Evolutionary conservation across 169 alveolate genomes (phyloP), one percentile per base, ranked within the genome.

Genomic region (Plasmodium gallinaceum): DNA sequence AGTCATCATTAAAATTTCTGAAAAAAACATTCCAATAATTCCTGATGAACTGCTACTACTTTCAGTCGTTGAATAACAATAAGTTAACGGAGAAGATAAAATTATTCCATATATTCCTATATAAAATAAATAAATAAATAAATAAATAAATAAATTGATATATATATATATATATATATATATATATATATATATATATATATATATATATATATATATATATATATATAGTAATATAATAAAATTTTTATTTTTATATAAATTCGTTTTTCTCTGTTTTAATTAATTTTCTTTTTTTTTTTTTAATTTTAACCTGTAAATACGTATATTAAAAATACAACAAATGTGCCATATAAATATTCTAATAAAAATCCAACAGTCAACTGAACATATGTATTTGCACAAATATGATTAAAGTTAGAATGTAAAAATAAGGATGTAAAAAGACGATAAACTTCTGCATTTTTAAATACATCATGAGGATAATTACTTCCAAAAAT

Each of bases 1-100:
- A 46, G 92, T 86, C 92, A 86, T 86, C 80, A 86, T 69, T 71
- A 86, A 57, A 86, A 86, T 71, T 86, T 86, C 92, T 10, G 92
- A 86, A 86, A 86, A 86, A 70, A 86, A 86, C 22, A 86, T 86
- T 61, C 92, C 92, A 71, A 86, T 86, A 60, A 86, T 69, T 60
- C 92, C 92, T 16, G 87, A 54, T 9, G 92, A 71, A 51, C 88
- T 71, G 54, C 83, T 70, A 70, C 92, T 86, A 58, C 92, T 86
- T 86, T 86, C 92, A n/a, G 92, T 86, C 37, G 92, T 86, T 62
- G 92, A 86, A 54, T 70, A 69, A 24, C 92, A 86, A 22, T 86
- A 86, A 26, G 92, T 86, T 86, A 86, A 61, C 7, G 92, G 92
- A 26, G 80, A 86, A 4, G 92, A 86, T 46, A 86, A 48, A 24